Evolutionary conservation across 2,329 filamentous ascomycete genomes (phyloP), one percentile per base, ranked within the genome.

Genomic region (Amauroascus verrucosus): DNA sequence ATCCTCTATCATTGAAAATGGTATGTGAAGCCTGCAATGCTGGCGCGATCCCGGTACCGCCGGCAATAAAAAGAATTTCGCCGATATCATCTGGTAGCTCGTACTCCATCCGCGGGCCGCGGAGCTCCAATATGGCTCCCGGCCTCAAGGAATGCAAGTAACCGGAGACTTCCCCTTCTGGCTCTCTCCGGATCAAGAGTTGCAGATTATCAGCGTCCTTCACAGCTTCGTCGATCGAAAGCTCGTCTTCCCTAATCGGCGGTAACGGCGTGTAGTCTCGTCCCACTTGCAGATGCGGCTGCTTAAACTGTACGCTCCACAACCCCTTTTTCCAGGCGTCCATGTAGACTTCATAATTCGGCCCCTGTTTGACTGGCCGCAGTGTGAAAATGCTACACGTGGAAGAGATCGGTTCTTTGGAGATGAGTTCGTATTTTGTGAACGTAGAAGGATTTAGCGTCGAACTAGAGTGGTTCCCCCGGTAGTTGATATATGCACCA

Each of bases 281-380:
- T 41, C 88, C 87, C 61, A 98, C 95, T 70, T 96, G 90, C 54
- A 97, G 72, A 67, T 95, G 84, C 1, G 93, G 93, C 71, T 97
- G 93, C 72, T 95, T 95, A 64, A 95, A 82, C 72, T 96, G 86
- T 32, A 97, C 84, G 58, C 85, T 89, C 85, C 88, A 95, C 40
- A 94, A 77, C 3, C 86, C 85, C 53, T 79, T 75, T 41, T 70
- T 68, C 79, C 81, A 84, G 22, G 75, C 75, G 9, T 70, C 60
- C 3, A 67, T 62, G 54, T 77, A 75, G 35, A 70, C 63, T 26
- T 67, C 65, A 41, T 60, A 61, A 41, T 69, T 70, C 18, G 51
- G 48, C 38, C 37, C 48, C 28, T 57, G 51, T 56, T 59, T 53
- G 60, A 66, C 35, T 58, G 62, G 48, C 62, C 66, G 65, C 11